These are phyloP conservation scores for Diplodia scrobiculata DNA, from an alignment of 2,329 filamentous ascomycete genomes.

Conservation along the genomic window DNA sequence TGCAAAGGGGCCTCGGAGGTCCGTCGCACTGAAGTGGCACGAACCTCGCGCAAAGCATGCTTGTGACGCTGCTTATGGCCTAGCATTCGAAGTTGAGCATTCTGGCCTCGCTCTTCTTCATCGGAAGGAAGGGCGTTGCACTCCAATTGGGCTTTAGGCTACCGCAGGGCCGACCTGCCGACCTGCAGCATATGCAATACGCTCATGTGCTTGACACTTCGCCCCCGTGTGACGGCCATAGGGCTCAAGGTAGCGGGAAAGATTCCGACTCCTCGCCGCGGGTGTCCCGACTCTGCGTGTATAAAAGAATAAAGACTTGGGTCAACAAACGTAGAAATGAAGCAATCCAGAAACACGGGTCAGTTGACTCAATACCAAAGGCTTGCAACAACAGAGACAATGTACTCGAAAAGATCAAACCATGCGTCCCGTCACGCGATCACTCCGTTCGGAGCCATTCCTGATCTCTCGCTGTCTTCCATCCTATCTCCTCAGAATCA, in stretches of 20 bases:
- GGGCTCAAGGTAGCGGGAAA: neutral
- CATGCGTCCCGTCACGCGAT: neutral
- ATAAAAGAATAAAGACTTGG: conserved; percentile 23
- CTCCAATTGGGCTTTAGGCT: conserved; percentile 19
- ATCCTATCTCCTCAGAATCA: neutral
- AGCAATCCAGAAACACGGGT: conserved; percentile 5
- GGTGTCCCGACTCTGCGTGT: neutral
- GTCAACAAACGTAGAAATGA: neutral
- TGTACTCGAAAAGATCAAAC: neutral
- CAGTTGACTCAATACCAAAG: neutral
- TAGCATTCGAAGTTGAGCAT: conserved; percentile 10
- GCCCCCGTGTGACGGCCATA: neutral
- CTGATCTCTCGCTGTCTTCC: neutral
- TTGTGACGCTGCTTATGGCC: conserved; percentile 17
- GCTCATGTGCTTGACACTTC: conserved; percentile 1
- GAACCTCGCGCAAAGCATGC: conserved; percentile 1
- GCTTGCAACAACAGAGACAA: neutral
- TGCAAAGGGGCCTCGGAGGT: neutral
- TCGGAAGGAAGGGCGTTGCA: conserved; percentile 27
- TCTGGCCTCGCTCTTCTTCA: conserved; percentile 13
- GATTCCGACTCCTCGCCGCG: neutral
- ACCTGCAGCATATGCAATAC: neutral
- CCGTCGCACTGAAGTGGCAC: conserved; percentile 4
- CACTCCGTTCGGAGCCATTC: neutral
- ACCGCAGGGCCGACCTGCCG: conserved; percentile 3